Base-by-base conservation (phyloP, 108 stramenopile species). In the Epipyxis sp. region DNA sequence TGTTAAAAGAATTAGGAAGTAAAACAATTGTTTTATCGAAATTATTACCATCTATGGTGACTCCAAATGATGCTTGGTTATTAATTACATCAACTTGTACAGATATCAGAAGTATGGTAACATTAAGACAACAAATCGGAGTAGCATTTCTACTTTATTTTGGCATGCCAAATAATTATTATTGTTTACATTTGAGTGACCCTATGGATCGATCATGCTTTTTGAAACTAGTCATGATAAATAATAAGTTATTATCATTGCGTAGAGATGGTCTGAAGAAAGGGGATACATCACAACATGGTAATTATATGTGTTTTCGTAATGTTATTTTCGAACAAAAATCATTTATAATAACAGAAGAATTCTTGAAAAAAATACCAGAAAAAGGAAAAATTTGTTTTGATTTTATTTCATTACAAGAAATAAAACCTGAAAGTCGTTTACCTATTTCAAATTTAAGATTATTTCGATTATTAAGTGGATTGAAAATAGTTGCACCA, bases 1-100 rank as follows among this genome's bases (percentile, higher is more conserved):
- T 65, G 34, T 10, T 65, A 16, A 65, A 65, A 65, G 61, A 65
- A 25, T 32, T 13, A 10, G 61, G 61, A 10, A 35, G 30, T 10
- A 32, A 32, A 6, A 16, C 34, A 32, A 16, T 10, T 3, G 42
- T 37, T 29, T 27, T 74, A 6, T 29, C 43, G 13, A 27, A 34
- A 42, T 3, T 74, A 42, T 42, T 74, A 37, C 71, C 71, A 6
- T 42, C 16, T 37, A 74, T 74, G 71, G 46, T 39, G 6, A 57
- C 37, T 42, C 32, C 71, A 39, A 6, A 10, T 6, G 71, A 74
- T 29, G 35, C 71, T 13, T 29, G 71, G 3, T 13, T 42, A 10
- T 32, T 74, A 32, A 27, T 74, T 34, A 32, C 50, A 54, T 42
- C 41, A 74, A 39, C 27, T 54, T 46, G 71, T 6, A 32, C 46